Evolutionary conservation across 2,329 filamentous ascomycete genomes (phyloP).

Genomic region (Arachnomyces sp.): DNA sequence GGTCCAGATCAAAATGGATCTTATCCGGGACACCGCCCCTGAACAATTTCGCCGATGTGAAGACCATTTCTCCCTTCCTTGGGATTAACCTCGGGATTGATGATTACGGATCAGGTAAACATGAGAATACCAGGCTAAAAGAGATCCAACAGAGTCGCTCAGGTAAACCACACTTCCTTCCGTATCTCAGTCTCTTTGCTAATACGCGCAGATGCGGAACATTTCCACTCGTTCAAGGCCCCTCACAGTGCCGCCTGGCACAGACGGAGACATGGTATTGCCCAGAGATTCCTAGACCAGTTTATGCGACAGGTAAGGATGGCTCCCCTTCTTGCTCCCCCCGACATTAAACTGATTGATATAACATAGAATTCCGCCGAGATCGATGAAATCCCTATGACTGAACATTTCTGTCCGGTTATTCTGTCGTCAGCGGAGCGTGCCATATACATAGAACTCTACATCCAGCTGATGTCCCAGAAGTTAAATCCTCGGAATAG

Average conservation of each 20-base stretch:
- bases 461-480: constrained; percentile 44
- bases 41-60: constrained; percentile 50
- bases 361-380: constrained; percentile 32
- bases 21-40: constrained; percentile 56
- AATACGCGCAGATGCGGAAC: constrained; percentile 39
- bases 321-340: neutral
- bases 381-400: constrained; percentile 37
- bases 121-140: constrained; percentile 40
- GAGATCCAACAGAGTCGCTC: constrained; percentile 36
- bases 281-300: constrained; percentile 47
- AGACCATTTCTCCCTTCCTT: constrained; percentile 50
- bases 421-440: constrained; percentile 41
- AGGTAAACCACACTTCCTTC: constrained; percentile 21
- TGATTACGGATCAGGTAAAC: constrained; percentile 38
- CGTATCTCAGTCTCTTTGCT: constrained; percentile 2
- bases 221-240: constrained; percentile 46
- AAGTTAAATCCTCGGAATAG: constrained; percentile 35
- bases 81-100: constrained; percentile 48
- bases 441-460: constrained; percentile 48
- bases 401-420: constrained; percentile 38
- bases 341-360: neutral
- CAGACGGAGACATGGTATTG: constrained; percentile 40
- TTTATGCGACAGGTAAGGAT: constrained; percentile 40
- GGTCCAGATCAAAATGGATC: constrained; percentile 50
- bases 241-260: constrained; percentile 46